Base-by-base conservation (phyloP, 2,329 filamentous ascomycete species). In the Talaromyces sp. region DNA sequence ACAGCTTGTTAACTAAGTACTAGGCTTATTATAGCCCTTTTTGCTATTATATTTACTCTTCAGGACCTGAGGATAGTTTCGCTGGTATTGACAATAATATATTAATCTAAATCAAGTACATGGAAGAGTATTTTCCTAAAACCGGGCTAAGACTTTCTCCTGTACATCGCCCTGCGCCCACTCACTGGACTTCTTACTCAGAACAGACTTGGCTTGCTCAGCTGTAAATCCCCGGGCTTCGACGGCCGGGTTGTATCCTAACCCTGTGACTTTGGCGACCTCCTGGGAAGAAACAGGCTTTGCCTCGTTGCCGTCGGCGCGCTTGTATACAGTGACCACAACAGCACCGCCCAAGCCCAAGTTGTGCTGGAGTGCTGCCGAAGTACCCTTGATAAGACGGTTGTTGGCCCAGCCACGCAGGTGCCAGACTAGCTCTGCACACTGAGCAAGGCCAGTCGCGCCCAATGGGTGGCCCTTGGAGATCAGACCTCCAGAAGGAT, bases 331-430 rank as follows among this genome's bases (percentile, higher is more conserved):
- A 0, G 91, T 93, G 24, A 94, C 90, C 0, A 97, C 92, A 1
- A 87, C 92, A 3, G 92, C 93, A 58, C 94, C 94, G 14, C 93
- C 93, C 5, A 97, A 81, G 0, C 93, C 94, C 1, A 97, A 82
- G 71, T 97, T 97, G 73, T 97, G 94, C 80, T 97, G 92, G 65
- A 97, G 79, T 60, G 89, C 90, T 61, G 85, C 86, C 63, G 79
- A 84, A 0, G 92, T 94, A 61, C 82, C 81, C 21, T 84, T 79
- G 1, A 89, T 83, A 17, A 86, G 79, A 46, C 93, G 84, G 80
- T 97, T 97, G 77, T 94, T 96, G 21, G 93, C 93, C 93, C 93
- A 97, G 12, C 93, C 93, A 65, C 93, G 85, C 68, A 97, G 81
- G 71, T 97, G 93, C 93, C 93, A 97, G 29, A 95, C 90, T 12